Base-by-base conservation (phyloP, 2,329 filamentous ascomycete genomes). In the Calonectria montana region DNA sequence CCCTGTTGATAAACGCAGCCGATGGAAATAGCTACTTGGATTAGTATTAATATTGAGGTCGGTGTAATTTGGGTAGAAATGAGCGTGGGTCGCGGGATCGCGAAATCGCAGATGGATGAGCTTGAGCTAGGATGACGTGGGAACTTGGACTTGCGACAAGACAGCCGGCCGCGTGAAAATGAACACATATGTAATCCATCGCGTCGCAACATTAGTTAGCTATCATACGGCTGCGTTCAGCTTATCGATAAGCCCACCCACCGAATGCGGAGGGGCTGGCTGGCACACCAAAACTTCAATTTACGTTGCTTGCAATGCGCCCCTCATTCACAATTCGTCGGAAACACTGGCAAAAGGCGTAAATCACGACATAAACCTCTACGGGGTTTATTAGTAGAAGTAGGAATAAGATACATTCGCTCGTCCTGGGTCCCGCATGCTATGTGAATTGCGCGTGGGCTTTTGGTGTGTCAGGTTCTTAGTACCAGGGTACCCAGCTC, bases 151-250 rank as follows among this genome's bases (percentile, higher is more conserved):
- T 64, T 63, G 70, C 59, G 55, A 64, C 65, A 41, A 39, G n/a
- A 64, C 65, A 41, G 47, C 27, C 66, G 75, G 47, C 27, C 66
- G 75, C 71, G 71, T 74, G 62, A 70, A 76, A 74, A 76, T 76
- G 74, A 21, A 75, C 76, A 76, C 73, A 76, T 75, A 75, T 72
- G 61, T n/a, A 23, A 25, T 18, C 45, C 18, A n/a, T 35, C 31
- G 31, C 31, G 18, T 18, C 45, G 45, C 7, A 43, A 23, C 37
- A 62, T 12, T 31, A 35, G 63, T 47, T 25, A 48, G 31, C 29
- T 41, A 29, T 39, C 47, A 37, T 48, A 13, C 25, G 43, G 53
- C 31, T 59, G 50, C 65, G 41, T 62, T 47, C 45, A 48, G 64
- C 31, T 35, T 35, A 35, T 35, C 69, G 63, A 71, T 67, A 47